Conservation (phyloP, 352 stramenopile genomes). For the Pythium monospermum region DNA sequence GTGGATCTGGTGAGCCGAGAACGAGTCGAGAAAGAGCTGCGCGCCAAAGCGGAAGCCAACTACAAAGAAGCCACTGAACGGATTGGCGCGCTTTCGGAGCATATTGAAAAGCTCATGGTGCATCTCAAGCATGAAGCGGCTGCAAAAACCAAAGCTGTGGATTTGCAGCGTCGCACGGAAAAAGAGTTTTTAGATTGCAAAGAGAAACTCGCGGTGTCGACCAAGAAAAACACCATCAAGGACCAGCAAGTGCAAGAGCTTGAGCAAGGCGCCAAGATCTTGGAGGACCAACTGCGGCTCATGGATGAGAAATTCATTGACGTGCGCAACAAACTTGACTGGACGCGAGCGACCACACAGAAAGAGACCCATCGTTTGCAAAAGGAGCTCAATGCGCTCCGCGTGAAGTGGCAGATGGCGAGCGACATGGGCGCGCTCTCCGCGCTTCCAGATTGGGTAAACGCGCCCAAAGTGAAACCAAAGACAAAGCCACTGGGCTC, state of each 20-base stretch:
- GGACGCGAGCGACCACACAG: slow-evolving; percentile 82
- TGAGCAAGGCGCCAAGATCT: slow-evolving; percentile 89
- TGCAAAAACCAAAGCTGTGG: slow-evolving; percentile 86
- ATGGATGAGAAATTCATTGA: slow-evolving; percentile 98
- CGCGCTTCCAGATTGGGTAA: slow-evolving; percentile 43
- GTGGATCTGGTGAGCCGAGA: slow-evolving; percentile 77
- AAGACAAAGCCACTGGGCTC: slow-evolving; percentile 32
- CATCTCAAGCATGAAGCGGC: slow-evolving; percentile 95
- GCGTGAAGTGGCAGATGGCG: slow-evolving; percentile 74
- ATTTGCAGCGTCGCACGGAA: slow-evolving; percentile 70
- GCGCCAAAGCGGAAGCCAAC: slow-evolving; percentile 54
- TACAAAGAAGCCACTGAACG: slow-evolving; percentile 76
- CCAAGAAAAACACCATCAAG: slow-evolving; percentile 80
- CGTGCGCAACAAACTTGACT: slow-evolving; percentile 94
- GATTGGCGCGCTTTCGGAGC: slow-evolving; percentile 89
- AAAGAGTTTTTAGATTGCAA: slow-evolving; percentile 71
- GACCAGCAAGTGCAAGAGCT: slow-evolving; percentile 88
- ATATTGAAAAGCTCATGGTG: slow-evolving; percentile 97
- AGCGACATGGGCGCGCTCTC: slow-evolving; percentile 46
- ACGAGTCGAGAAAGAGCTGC: slow-evolving; percentile 85
- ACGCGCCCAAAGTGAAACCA: slow-evolving; percentile 32
- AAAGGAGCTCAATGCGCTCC: slow-evolving; percentile 50
- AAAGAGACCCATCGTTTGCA: slow-evolving; percentile 79
- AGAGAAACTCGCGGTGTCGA: slow-evolving; percentile 50
- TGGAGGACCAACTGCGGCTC: slow-evolving; percentile 94